Evolutionary conservation across 2,329 filamentous ascomycete genomes (phyloP).

Genomic region (Venturia pyrina): DNA sequence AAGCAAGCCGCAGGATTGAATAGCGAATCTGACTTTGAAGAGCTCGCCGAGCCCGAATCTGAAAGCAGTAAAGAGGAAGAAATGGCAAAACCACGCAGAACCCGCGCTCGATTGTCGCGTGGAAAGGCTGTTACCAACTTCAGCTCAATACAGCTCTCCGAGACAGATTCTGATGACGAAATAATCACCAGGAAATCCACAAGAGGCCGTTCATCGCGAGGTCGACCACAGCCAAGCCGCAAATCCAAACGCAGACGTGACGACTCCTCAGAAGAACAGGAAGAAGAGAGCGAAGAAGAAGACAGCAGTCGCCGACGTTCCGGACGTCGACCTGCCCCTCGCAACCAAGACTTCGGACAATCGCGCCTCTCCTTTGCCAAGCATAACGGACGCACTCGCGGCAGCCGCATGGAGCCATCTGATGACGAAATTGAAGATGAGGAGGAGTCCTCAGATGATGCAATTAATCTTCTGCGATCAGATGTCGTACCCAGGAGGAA

Average conservation of each 20-base stretch:
- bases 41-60: not conserved
- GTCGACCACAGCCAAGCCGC: not conserved
- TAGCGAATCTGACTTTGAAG: slow-evolving; percentile 5
- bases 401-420: not conserved
- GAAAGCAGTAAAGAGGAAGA: slow-evolving; percentile 2
- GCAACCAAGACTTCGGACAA: not conserved
- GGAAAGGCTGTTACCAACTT: not conserved
- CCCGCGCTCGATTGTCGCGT: not conserved
- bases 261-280: not conserved
- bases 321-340: not conserved
- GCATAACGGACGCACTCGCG: slow-evolving; percentile 5
- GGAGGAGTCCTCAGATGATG: not conserved
- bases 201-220: not conserved
- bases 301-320: not conserved
- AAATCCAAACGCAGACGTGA: not conserved
- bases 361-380: slow-evolving; percentile 1
- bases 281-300: not conserved
- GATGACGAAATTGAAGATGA: slow-evolving; percentile 2
- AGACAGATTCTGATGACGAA: slow-evolving; percentile 2
- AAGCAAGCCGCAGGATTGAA: slow-evolving; percentile 23
- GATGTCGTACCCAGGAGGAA: slow-evolving; percentile 32
- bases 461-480: slow-evolving; percentile 24
- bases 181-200: not conserved
- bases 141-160: slow-evolving; percentile 1
- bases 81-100: not conserved